Evolutionary conservation across 2,329 filamentous ascomycete genomes (phyloP).

Genomic region (Sporothrix pseudoabietina): DNA sequence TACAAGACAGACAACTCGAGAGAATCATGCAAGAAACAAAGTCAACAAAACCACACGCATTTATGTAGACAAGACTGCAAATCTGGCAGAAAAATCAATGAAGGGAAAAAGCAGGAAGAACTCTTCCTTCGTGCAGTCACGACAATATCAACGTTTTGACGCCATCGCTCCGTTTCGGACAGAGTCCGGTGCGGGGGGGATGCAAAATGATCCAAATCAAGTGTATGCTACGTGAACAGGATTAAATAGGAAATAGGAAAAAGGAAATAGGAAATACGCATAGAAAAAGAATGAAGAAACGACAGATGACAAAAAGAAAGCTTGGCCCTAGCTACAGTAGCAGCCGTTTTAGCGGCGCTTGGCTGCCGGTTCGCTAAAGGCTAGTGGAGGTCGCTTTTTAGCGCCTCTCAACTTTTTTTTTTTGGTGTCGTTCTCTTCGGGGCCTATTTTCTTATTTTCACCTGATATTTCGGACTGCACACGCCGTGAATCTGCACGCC

Average conservation of each 20-base stretch:
- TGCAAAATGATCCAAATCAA: background rate
- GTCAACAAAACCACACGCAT: background rate
- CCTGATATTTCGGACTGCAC: background rate
- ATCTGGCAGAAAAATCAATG: background rate
- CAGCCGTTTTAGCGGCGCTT: background rate
- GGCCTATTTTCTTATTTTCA: background rate
- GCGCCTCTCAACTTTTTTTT: background rate
- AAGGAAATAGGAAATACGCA: background rate
- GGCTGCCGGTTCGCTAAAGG: background rate
- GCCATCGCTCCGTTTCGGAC: conserved; percentile 8
- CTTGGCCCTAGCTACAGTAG: background rate
- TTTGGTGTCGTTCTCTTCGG: background rate
- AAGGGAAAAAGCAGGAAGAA: background rate
- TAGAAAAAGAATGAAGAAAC: background rate
- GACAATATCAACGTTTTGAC: conserved; percentile 17
- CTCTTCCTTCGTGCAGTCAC: background rate
- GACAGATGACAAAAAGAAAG: background rate
- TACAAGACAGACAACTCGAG: background rate
- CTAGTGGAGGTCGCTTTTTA: background rate
- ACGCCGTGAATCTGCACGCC: background rate
- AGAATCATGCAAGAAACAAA: background rate
- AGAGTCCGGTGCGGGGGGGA: background rate
- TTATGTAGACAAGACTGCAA: background rate
- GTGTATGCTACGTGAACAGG: background rate
- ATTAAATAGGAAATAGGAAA: background rate